phyloP scores from a whole-genome alignment of 2,329 filamentous ascomycete species.

The Fusarium algeriense region DNA sequence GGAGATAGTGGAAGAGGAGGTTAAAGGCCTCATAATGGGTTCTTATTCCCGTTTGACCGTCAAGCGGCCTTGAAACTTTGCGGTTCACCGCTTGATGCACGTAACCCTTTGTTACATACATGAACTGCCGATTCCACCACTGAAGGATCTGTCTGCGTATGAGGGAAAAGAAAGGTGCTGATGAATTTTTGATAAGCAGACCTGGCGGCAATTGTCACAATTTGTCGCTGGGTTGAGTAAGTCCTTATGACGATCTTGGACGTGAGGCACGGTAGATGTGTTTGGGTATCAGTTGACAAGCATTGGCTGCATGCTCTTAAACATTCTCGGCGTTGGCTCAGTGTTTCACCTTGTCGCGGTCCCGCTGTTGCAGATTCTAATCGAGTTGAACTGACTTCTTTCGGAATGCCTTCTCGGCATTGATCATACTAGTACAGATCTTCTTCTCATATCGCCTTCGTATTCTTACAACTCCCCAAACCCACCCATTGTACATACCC shows the following conservation, averaged over 20 bases:
- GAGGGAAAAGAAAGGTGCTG: not conserved
- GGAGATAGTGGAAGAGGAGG: not conserved
- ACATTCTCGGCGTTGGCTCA: not conserved
- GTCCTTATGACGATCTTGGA: constrained; percentile 6
- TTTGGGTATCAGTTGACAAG: constrained; percentile 9
- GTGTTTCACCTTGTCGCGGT: not conserved
- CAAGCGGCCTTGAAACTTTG: constrained; percentile 5
- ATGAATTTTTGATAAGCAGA: constrained; percentile 14
- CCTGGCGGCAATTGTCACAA: constrained; percentile 26
- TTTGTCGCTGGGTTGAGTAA: constrained; percentile 10
- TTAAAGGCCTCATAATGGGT: not conserved
- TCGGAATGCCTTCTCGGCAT: not conserved
- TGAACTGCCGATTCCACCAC: constrained; percentile 23
- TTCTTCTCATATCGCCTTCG: constrained; percentile 13
- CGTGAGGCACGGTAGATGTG: constrained; percentile 1
- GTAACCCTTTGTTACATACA: constrained; percentile 27
- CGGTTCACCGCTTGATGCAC: constrained; percentile 35
- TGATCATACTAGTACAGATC: constrained; percentile 6
- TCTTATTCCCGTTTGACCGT: constrained; percentile 15
- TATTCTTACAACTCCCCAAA: constrained; percentile 34
- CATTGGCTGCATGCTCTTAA: constrained; percentile 24
- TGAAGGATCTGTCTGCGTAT: not conserved
- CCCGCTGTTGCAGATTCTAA: not conserved
- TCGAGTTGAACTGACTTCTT: not conserved
- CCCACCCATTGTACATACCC: constrained; percentile 24